Evolutionary conservation across 805 yeast species (phyloP).

Genomic region (Candida multigemmis): DNA sequence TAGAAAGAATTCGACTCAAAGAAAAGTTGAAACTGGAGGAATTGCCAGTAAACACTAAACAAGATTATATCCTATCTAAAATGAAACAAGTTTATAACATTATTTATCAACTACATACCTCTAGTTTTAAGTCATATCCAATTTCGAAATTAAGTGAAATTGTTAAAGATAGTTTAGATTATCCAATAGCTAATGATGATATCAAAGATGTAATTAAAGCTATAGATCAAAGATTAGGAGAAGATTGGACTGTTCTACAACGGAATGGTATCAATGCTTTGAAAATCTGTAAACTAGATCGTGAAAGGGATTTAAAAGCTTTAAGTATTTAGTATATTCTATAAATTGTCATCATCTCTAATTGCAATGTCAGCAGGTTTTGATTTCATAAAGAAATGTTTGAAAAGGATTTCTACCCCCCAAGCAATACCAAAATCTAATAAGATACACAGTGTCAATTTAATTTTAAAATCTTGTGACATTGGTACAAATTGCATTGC

Average conservation of each 20-base stretch:
- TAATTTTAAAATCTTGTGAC: constrained; percentile 62
- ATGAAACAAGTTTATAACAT: constrained; percentile 22
- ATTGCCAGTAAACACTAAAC: constrained; percentile 13
- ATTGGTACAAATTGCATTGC: constrained; percentile 89
- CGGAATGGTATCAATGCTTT: constrained; percentile 16
- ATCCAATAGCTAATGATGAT: constrained; percentile 21
- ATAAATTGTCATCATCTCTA: constrained; percentile 14
- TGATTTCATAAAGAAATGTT: constrained; percentile 80
- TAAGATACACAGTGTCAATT: constrained; percentile 64
- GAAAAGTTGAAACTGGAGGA: constrained; percentile 16
- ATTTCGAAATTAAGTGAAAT: constrained; percentile 15
- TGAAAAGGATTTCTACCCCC: constrained; percentile 72
- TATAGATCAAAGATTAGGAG: constrained; percentile 2
- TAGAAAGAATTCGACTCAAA: constrained; percentile 29
- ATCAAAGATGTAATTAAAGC: constrained; percentile 15
- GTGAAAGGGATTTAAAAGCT: constrained; percentile 16
- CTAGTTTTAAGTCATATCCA: constrained; percentile 10
- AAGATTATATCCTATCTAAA: constrained; percentile 16
- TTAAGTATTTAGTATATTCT: constrained; percentile 5
- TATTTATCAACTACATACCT: constrained; percentile 15
- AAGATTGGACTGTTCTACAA: constrained; percentile 12
- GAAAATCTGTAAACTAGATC: constrained; percentile 13
- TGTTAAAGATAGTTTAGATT: constrained; percentile 21
- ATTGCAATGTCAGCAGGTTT: constrained; percentile 86
- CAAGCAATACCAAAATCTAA: constrained; percentile 72